Evolutionary conservation across 495 filamentous ascomycete species (phyloP), one percentile per base, ranked within the genome.

Genomic region (Aspergillus nanangensis): DNA sequence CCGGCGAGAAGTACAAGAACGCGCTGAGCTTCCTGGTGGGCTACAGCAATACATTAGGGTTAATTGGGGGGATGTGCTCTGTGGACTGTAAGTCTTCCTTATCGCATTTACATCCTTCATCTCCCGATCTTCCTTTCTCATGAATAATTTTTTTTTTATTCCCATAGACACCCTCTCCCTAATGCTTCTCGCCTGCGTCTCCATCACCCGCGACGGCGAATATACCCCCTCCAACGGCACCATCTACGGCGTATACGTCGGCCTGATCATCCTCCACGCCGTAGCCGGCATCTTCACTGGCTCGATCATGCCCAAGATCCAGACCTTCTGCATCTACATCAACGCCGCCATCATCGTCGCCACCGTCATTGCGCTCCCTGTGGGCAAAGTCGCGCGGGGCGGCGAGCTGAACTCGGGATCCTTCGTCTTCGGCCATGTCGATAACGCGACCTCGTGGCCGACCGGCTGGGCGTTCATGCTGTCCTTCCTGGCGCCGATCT

Each of bases 31-130:
- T 86, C 55, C 58, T 87, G 21, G 83, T 87, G 20, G 83, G 83
- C 15, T 87, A 86, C 52, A 84, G 80, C 61, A 87, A 87, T 52
- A 87, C 77, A 1, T 62, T 87, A 17, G 83, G 83, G 1, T 58
- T 86, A 8, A 70, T 86, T 22, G 82, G 81, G 21, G 83, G 82
- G 10, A 62, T 83, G 17, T 81, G 78, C 55, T 79, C 76, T 17
- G 71, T 81, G 35, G 78, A 83, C 42, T 83, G 77, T 74, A 56
- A 53, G 56, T 19, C n/a, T n/a, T n/a, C n/a, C n/a, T n/a, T n/a
- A n/a, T n/a, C n/a, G n/a, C n/a, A n/a, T n/a, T n/a, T n/a, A n/a
- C n/a, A n/a, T 50, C 1, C 10, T 13, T 29, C 7, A 8, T 3
- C 4, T 11, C 9, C 11, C 9, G 17, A 0, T 34, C 31, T 9